Evolutionary conservation across 2,329 filamentous ascomycete species (phyloP).

Genomic region (Pseudogymnoascus sp.): DNA sequence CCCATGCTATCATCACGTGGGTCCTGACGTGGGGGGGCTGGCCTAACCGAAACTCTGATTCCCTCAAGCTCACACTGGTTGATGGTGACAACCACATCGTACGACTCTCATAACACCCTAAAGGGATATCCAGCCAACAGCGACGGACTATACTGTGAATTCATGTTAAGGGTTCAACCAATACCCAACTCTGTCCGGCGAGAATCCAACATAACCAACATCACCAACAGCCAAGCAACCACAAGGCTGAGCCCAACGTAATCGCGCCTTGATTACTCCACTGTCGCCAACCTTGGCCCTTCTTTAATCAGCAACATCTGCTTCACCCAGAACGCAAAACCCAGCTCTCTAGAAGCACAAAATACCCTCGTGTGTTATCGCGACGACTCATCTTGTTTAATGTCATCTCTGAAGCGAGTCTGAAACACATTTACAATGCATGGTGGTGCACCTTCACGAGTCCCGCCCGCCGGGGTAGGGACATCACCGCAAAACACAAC

Average conservation of each 20-base stretch:
- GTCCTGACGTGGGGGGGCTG: background rate
- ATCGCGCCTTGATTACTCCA: constrained; percentile 8
- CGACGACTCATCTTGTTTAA: constrained; percentile 3
- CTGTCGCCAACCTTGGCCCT: background rate
- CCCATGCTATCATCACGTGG: background rate
- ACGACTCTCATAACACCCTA: background rate
- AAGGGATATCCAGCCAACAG: background rate
- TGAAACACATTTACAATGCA: constrained; percentile 5
- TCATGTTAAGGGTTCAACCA: background rate
- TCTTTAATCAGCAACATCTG: background rate
- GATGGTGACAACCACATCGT: background rate
- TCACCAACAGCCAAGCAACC: constrained; percentile 5
- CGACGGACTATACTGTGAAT: background rate
- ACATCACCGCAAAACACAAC: background rate
- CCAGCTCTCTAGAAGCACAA: background rate
- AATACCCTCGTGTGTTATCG: constrained; percentile 2
- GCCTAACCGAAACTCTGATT: constrained; percentile 6
- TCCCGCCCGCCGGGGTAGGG: background rate
- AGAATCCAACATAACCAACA: background rate
- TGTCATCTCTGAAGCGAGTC: background rate
- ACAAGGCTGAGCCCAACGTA: constrained; percentile 8
- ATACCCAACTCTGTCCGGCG: constrained; percentile 1
- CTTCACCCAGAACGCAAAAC: background rate
- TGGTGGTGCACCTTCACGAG: background rate
- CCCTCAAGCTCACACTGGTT: background rate